Conservation (phyloP, 1,284 basidiomycete species). For the Ceratobasidium sp. region DNA sequence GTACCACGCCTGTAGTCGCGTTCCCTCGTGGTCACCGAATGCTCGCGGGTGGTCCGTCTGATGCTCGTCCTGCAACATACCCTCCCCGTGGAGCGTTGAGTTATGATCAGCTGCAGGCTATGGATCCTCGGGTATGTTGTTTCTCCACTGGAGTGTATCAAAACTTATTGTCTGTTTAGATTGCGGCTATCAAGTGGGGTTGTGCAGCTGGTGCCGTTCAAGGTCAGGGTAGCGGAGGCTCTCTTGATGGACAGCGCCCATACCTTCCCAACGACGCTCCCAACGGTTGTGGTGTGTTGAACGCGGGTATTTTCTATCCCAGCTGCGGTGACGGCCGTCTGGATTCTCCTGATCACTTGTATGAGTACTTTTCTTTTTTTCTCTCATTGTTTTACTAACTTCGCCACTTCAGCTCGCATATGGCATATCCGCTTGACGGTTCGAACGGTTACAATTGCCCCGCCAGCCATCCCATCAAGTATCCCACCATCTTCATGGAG, state of each 20-base stretch:
- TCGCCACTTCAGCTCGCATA: not conserved
- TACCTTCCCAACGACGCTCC: slow-evolving; percentile 40
- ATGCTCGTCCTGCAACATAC: not conserved
- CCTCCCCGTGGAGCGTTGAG: slow-evolving; percentile 24
- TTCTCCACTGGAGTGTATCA: too few relatives aligned
- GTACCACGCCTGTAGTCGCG: slow-evolving; percentile 20
- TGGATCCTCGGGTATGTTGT: slow-evolving; percentile 37
- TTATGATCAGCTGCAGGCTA: slow-evolving; percentile 41
- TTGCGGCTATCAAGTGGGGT: slow-evolving; percentile 38
- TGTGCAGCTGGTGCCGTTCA: slow-evolving; percentile 42
- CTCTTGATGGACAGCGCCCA: slow-evolving; percentile 34
- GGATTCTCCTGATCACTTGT: slow-evolving; percentile 41
- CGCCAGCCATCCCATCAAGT: slow-evolving; percentile 29
- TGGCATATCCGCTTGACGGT: slow-evolving; percentile 39
- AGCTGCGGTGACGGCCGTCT: slow-evolving; percentile 41
- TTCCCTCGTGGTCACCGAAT: slow-evolving; percentile 32
- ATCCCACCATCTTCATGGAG: slow-evolving; percentile 40
- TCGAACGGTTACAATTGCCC: slow-evolving; percentile 42
- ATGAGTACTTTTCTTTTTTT: not conserved
- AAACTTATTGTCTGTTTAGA: not conserved
- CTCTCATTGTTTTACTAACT: not conserved
- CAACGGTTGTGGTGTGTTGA: slow-evolving; percentile 29
- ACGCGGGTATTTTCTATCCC: slow-evolving; percentile 35
- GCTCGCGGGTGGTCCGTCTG: slow-evolving; percentile 17
- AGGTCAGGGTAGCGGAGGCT: slow-evolving; percentile 35